phyloP scores from a whole-genome alignment of 192 early-diverging fungal species.

The Entomortierella lignicola region DNA sequence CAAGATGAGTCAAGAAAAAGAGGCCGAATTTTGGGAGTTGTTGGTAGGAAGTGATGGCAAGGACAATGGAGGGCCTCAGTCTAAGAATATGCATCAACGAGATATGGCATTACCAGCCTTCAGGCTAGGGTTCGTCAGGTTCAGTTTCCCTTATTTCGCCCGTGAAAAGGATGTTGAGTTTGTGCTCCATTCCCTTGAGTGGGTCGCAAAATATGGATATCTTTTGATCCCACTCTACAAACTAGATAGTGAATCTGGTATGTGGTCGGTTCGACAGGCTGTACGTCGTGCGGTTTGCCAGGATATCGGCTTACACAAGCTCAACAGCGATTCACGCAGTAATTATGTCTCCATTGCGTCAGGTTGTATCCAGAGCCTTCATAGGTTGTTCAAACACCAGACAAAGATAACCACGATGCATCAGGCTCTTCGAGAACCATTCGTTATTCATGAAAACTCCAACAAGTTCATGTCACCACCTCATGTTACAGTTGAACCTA shows the following conservation, averaged over 20 bases:
- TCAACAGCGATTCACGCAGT: background rate
- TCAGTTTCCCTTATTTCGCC: conserved; percentile 56
- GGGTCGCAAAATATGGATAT: conserved; percentile 47
- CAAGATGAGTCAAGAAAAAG: conserved; percentile 15
- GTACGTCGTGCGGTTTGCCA: background rate
- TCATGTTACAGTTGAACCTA: background rate
- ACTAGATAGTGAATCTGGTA: conserved; percentile 15
- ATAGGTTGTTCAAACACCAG: conserved; percentile 17
- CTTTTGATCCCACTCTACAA: conserved; percentile 46
- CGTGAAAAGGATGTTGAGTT: conserved; percentile 55
- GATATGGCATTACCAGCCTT: conserved; percentile 18
- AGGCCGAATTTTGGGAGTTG: conserved; percentile 16
- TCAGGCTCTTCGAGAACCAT: background rate
- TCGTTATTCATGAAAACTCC: background rate
- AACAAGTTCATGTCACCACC: background rate
- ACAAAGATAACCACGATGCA: background rate
- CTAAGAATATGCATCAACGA: conserved; percentile 5
- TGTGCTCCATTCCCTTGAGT: conserved; percentile 53
- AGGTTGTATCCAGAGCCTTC: conserved; percentile 23
- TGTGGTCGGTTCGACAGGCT: conserved; percentile 32
- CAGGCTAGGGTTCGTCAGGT: conserved; percentile 42
- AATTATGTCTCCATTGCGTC: conserved; percentile 19
- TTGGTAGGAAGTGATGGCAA: conserved; percentile 1
- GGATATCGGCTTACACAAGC: background rate
- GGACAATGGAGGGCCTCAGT: background rate